Evolutionary conservation across 1,284 basidiomycete species (phyloP).

Genomic region (Ceraceosorus guamensis): DNA sequence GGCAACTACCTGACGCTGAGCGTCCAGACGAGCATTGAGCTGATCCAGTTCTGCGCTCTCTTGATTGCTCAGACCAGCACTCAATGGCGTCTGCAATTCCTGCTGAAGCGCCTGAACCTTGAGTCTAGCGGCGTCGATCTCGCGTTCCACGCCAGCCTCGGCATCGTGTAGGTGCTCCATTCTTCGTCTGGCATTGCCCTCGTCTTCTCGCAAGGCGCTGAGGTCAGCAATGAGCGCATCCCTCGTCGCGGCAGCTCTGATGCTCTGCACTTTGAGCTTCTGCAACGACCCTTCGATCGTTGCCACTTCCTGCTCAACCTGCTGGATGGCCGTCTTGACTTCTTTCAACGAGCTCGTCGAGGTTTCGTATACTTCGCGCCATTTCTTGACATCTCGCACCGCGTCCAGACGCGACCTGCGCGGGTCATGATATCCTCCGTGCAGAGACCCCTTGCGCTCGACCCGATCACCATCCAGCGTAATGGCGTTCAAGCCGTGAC

Average conservation of each 20-base stretch:
- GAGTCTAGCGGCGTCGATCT: slow-evolving; percentile 58
- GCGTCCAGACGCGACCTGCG: slow-evolving; percentile 81
- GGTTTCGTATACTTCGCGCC: slow-evolving; percentile 65
- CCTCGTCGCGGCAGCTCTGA: slow-evolving; percentile 63
- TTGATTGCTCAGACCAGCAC: slow-evolving; percentile 63
- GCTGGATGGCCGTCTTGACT: slow-evolving; percentile 63
- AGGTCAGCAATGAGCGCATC: slow-evolving; percentile 64
- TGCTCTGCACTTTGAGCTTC: slow-evolving; percentile 63
- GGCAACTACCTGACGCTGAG: slow-evolving; percentile 62
- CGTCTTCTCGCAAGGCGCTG: slow-evolving; percentile 60
- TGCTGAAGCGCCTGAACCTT: slow-evolving; percentile 60
- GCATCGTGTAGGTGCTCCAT: slow-evolving; percentile 63
- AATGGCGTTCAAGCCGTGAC: slow-evolving; percentile 89
- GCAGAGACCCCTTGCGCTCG: slow-evolving; percentile 88
- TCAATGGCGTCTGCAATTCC: slow-evolving; percentile 72
- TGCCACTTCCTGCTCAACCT: slow-evolving; percentile 82
- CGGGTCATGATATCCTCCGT: slow-evolving; percentile 91
- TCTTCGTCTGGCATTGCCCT: slow-evolving; percentile 62
- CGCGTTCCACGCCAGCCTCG: slow-evolving; percentile 65
- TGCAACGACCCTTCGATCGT: slow-evolving; percentile 67
- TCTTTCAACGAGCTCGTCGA: slow-evolving; percentile 64
- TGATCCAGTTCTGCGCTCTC: slow-evolving; percentile 65
- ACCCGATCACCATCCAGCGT: slow-evolving; percentile 97
- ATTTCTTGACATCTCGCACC: slow-evolving; percentile 68
- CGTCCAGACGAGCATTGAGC: slow-evolving; percentile 71